Evolutionary conservation across 2,329 filamentous ascomycete genomes (phyloP), one percentile per base, ranked within the genome.

Genomic region (Amauroascus verrucosus): DNA sequence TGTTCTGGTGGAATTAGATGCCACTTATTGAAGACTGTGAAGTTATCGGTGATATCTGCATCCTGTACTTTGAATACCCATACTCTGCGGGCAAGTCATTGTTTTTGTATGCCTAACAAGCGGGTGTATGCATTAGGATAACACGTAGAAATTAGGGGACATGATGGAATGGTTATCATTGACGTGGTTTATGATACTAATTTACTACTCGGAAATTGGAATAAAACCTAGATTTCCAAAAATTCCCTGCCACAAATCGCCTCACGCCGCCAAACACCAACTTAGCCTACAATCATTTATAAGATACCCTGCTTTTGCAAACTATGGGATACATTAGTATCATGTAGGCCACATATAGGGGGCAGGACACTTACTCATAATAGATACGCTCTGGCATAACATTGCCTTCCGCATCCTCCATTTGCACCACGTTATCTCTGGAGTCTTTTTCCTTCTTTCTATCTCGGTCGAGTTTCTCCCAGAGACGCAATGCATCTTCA

Each of bases 351-450:
- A 3, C 11, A 4, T 24, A 9, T 13, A 22, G 7, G 7, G 8
- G 38, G 14, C 47, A 18, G 28, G 14, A 37, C 16, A 69, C 70
- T 48, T 66, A 72, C 70, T 98, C 93, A 60, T 90, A 84, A 69
- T 96, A 98, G 52, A 98, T 91, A 77, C 95, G 95, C 73, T 96
- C 89, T 0, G 94, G 93, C 93, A 98, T 98, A 54, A 98, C 93
- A 64, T 98, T 97, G 45, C 93, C 93, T 67, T 95, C 87, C 0
- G 82, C 86, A 69, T 98, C 93, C 75, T 98, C 93, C 93, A 98
- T 98, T 75, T 98, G 89, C 48, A 97, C 88, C 8, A 98, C 81
- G 56, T 85, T 88, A 37, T 91, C 88, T 43, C 86, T 85, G 57
- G 84, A 82, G 0, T 84, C 76, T 67, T 83, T 85, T 58, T 82